phyloP scores from a whole-genome alignment of 768 basidiomycete genomes.

The Myochromella boudieri region DNA sequence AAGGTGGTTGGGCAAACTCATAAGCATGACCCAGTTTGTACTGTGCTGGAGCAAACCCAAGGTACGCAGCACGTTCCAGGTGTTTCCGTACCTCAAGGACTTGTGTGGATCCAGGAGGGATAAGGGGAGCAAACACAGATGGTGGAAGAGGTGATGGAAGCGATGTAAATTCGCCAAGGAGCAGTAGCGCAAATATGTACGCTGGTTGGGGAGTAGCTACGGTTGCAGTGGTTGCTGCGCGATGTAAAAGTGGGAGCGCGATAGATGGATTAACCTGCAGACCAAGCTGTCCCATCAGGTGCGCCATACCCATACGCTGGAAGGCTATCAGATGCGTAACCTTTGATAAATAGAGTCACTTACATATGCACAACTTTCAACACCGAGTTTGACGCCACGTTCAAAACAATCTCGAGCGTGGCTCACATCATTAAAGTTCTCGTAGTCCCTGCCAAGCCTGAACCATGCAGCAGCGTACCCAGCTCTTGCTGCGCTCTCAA shows the following conservation, averaged over 20 bases:
- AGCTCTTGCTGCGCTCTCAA: conserved; percentile 76
- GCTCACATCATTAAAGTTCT: conserved; percentile 72
- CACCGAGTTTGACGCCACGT: conserved; percentile 70
- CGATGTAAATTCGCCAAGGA: conserved; percentile 81
- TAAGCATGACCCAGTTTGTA: conserved; percentile 93
- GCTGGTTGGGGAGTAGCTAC: conserved; percentile 83
- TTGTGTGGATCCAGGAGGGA: conserved; percentile 49
- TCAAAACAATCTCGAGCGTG: conserved; percentile 88
- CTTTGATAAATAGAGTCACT: conserved; percentile 25
- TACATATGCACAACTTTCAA: conserved; percentile 83
- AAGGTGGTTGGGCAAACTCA: conserved; percentile 86
- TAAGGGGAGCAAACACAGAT: conserved; percentile 50
- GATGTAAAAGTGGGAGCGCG: conserved; percentile 73
- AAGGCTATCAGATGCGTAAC: background rate
- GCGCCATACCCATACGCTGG: conserved; percentile 93
- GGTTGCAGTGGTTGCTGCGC: conserved; percentile 73
- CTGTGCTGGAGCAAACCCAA: conserved; percentile 83
- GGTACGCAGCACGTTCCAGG: conserved; percentile 82
- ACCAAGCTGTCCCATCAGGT: conserved; percentile 84
- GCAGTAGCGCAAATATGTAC: conserved; percentile 85
- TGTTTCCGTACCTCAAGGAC: conserved; percentile 68
- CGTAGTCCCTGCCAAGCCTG: conserved; percentile 87
- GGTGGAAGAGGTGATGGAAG: conserved; percentile 48
- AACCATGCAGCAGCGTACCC: conserved; percentile 90
- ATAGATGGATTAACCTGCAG: conserved; percentile 48